Percentiles rank a stretch among this genome's conserved stretches.
Conservation (phyloP, 768 basidiomycete genomes). For the Leucogyrophana mollusca region DNA sequence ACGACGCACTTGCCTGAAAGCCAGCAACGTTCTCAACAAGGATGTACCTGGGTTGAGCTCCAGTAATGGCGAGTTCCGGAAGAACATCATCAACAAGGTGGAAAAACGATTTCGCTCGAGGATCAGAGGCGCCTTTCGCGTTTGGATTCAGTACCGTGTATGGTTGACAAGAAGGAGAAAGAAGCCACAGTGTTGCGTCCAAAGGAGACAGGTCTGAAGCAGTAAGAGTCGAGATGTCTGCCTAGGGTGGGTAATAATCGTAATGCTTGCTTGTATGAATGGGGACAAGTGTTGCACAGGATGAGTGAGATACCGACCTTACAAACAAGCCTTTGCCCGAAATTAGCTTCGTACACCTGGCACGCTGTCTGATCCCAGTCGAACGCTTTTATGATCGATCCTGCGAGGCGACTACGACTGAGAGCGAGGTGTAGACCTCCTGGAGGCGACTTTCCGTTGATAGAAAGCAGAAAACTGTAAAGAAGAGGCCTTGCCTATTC, state of each 20-base stretch:
- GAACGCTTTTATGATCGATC: conserved; percentile 61
- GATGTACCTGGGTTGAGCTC: conserved; percentile 54
- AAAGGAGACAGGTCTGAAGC: conserved; percentile 44
- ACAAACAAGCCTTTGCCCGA: conserved; percentile 43
- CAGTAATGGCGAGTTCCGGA: conserved; percentile 47
- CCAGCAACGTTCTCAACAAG: conserved; percentile 83
- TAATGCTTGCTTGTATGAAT: too few species aligned
- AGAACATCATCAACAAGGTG: conserved; percentile 64
- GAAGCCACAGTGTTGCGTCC: conserved; percentile 66
- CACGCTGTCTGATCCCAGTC: conserved; percentile 82
- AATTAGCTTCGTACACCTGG: conserved; percentile 65
- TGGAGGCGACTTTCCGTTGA: conserved; percentile 21
- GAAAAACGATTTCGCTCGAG: conserved; percentile 74
- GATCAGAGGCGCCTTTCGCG: conserved; percentile 69
- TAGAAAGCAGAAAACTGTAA: background rate
- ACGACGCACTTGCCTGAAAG: conserved; percentile 70
- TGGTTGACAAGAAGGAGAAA: conserved; percentile 83
- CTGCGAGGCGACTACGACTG: conserved; percentile 45
- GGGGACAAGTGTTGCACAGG: background rate
- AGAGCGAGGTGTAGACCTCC: conserved; percentile 77
- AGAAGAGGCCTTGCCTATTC: conserved; percentile 58
- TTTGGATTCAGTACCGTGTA: conserved; percentile 77
- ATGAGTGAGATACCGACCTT: conserved; percentile 38
- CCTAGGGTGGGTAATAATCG: conserved; percentile 28
- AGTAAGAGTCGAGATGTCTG: conserved; percentile 61